A percentile compares a stretch with the other conserved stretches of the same genome.
Conservation (phyloP, 306 rosid species). For the Parietaria judaica region DNA sequence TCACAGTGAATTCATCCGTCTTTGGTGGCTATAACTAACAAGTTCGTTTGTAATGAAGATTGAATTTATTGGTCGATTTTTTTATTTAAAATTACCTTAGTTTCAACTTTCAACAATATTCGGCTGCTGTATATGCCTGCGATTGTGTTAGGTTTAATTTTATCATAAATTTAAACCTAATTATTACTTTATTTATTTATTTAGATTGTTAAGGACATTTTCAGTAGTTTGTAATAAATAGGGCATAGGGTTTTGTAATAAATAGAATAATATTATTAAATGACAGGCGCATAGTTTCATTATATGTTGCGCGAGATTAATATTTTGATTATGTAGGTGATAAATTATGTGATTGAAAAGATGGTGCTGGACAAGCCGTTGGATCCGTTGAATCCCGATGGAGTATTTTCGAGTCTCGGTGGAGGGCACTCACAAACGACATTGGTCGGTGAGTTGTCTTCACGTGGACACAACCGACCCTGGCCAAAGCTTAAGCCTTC, state of each 20-base stretch:
- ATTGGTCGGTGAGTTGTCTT: conserved; percentile 67
- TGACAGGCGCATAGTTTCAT: not conserved
- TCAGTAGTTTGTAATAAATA: not conserved
- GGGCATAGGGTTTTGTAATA: too few relatives aligned
- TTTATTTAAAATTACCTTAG: too few relatives aligned
- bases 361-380: conserved; percentile 89
- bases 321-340: conserved; percentile 37
- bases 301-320: not conserved
- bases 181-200: not conserved
- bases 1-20: not conserved
- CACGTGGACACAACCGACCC: conserved; percentile 65
- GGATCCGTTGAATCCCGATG: conserved; percentile 57
- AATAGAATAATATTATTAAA: too few relatives aligned
- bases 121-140: too few relatives aligned
- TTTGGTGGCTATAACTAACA: too few relatives aligned
- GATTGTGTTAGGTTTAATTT: too few relatives aligned
- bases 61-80: too few relatives aligned
- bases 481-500: conserved; percentile 89
- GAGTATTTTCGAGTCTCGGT: conserved; percentile 56
- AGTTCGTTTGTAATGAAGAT: too few relatives aligned
- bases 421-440: conserved; percentile 50
- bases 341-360: conserved; percentile 86
- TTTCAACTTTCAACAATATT: too few relatives aligned
- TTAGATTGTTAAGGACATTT: not conserved
- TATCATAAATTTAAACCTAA: not conserved